These are phyloP conservation scores for Anaeromyces robustus DNA, from an alignment of 192 early-diverging fungal genomes.

Conservation along the genomic window DNA sequence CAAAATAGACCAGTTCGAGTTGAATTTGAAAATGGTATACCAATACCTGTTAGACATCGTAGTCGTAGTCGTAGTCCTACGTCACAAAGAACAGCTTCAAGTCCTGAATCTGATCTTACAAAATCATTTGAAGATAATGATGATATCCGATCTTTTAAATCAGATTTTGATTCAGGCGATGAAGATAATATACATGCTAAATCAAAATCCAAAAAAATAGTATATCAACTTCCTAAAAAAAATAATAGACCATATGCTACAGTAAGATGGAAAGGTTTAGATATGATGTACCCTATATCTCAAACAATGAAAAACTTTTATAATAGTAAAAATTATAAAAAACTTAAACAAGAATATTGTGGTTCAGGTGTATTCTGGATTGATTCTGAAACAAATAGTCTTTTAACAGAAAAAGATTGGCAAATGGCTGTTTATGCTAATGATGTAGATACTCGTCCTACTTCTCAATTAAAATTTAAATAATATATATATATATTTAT, in stretches of 20 bases:
- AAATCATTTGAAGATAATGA: neutral
- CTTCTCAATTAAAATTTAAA: neutral
- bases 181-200: neutral
- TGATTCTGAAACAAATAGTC: neutral
- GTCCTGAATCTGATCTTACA: neutral
- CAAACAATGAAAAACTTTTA: neutral
- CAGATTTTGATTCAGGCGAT: neutral
- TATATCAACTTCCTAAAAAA: neutral
- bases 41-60: neutral
- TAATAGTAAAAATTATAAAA: neutral
- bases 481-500: too few species aligned
- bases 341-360: neutral
- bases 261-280: neutral
- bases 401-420: neutral
- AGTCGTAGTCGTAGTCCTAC: neutral
- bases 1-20: neutral
- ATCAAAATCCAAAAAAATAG: neutral
- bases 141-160: neutral
- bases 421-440: neutral
- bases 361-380: neutral
- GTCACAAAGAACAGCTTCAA: too few species aligned
- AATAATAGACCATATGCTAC: neutral
- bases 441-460: neutral
- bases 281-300: neutral
- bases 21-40: neutral